Evolutionary conservation across 257 asterid genomes (phyloP), one percentile per base, ranked within the genome.

Genomic region (Ballota nigra): DNA sequence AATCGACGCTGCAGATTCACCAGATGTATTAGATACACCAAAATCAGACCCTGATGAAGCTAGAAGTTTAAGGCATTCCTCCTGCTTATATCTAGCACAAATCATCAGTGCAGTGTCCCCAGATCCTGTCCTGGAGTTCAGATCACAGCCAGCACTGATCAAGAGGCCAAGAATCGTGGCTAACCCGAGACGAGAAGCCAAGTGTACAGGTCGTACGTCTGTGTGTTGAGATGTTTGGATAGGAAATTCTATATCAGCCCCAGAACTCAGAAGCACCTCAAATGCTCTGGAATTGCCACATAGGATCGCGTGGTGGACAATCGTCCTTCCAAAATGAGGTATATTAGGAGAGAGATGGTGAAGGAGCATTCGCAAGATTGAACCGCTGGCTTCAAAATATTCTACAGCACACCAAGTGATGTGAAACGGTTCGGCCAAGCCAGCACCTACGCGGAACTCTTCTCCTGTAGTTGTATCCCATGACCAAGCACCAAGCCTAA

Each of bases 341-440:
- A 76, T 63, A 58, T 90, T 82, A 4, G 92, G 96, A 51, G 92
- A 88, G 66, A 63, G 60, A 58, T 78, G 80, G 45, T 83, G 83
- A 55, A 88, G 87, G 64, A 90, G 91, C 90, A 81, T 70, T 26
- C 83, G 81, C 61, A 88, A 41, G 70, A 90, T 90, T 16, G 64
- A 49, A 16, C 96, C 96, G 3, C 82, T 86, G 38, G 84, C 65
- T 82, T 90, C 96, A 68, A 81, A 90, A 71, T 81, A 90, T 71
- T 90, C 96, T 4, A 90, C 91, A 9, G 96, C 95, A 52, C 95
- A 90, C 96, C 96, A 86, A n/a, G 86, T 76, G 70, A 83, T 75
- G 49, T 55, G 74, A 68, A 88, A 90, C 16, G 96, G 95, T 71
- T 90, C 96, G 15, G 95, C 95, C 75, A 90, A 71, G 16, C 96